Base-by-base conservation (phyloP, 176 grass and related monocot species). In the Rhynchospora tenuis region DNA sequence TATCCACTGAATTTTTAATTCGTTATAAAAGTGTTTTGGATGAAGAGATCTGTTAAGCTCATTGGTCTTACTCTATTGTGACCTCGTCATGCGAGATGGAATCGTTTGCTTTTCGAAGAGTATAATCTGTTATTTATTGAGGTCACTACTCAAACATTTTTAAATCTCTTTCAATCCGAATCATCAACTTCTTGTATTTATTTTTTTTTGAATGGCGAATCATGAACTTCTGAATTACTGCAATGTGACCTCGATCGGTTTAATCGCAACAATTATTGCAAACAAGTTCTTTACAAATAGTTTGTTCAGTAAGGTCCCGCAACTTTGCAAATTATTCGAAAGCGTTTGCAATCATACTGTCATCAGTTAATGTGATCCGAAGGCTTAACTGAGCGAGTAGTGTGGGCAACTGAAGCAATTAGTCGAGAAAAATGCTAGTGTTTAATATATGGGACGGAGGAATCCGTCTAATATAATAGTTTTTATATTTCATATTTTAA, bases 21-120 rank as follows among this genome's bases (percentile, higher is more conserved):
- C 20, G 26, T 27, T 75, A 75, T 75, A 27, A 16, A 75, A 54
- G 6, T 29, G 3, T 12, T 75, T 75, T 75, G 20, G 69, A 50
- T 73, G 43, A 72, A 47, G 70, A 73, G 44, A 73, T 73, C 70
- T 26, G 72, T 9, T 75, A 28, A n/a, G 72, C 72, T 75, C 72
- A 29, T 75, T 75, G 72, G 72, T 75, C 70, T 73, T 45, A 73
- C n/a, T 73, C 1, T 50, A 50, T 14, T 73, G 44, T 20, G 70
- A 73, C 45, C 44, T 7, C 70, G 70, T 73, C 70, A 50, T 51
- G 70, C 20, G 70, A 73, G 20, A 73, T 44, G 45, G 70, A 73
- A 73, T 73, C 70, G 3, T 50, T 73, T 73, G 10, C 20, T 73
- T 71, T 73, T 71, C 43, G 5, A 15, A 22, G 14, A 16, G 7